Evolutionary conservation across 1,284 basidiomycete genomes (phyloP).

Genomic region (Porogramme epimiltina): DNA sequence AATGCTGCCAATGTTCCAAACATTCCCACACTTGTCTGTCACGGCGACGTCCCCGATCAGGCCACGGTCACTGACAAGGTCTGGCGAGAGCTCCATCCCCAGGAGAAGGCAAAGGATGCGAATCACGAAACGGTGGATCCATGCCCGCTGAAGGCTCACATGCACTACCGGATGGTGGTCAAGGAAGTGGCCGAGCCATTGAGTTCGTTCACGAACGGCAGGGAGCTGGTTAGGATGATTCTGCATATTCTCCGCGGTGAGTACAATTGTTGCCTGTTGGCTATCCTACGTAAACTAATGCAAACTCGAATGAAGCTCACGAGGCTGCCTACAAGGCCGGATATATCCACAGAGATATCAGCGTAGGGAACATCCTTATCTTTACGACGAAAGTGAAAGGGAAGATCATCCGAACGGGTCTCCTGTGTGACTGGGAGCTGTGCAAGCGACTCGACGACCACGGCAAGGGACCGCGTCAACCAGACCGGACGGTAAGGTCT

Average conservation of each 20-base stretch:
- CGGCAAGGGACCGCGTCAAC: neutral
- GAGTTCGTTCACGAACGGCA: neutral
- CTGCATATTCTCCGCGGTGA: no score
- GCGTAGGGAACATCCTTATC: no score
- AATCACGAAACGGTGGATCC: no score
- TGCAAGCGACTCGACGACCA: neutral
- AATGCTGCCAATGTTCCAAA: neutral
- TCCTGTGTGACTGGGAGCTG: no score
- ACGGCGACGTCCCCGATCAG: neutral
- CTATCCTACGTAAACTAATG: no score
- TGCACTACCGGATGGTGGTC: conserved; percentile 11
- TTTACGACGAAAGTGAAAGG: no score
- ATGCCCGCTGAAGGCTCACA: neutral
- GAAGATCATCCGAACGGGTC: no score
- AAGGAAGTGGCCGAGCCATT: conserved; percentile 7
- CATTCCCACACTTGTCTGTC: neutral
- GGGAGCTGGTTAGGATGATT: neutral
- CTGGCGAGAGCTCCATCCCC: neutral
- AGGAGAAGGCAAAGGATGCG: neutral
- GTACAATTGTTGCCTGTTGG: no score
- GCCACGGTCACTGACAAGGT: neutral
- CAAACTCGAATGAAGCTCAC: no score
- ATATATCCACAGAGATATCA: no score
- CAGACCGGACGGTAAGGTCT: conserved; percentile 5
- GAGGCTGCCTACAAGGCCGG: no score